A percentile compares a stretch with the other conserved stretches of the same genome.
phyloP scores from a whole-genome alignment of 2,329 filamentous ascomycete genomes.

The Nothopassalora personata region DNA sequence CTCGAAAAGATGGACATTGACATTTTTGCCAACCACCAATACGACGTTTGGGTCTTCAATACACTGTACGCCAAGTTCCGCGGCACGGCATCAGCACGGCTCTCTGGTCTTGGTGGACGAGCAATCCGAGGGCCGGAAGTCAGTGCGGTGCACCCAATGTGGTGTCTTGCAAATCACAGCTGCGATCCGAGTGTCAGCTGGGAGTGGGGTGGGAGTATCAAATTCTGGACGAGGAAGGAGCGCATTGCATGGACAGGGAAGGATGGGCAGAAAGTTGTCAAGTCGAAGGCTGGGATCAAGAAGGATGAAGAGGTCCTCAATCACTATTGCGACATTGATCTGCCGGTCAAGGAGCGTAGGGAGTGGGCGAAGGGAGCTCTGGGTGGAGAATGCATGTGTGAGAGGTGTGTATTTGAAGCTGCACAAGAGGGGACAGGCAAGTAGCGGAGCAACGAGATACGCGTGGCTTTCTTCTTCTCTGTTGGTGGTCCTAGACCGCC shows the following conservation, averaged over 20 bases:
- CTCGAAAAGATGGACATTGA: constrained; percentile 82
- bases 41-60: constrained; percentile 81
- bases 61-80: constrained; percentile 90
- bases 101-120: constrained; percentile 49
- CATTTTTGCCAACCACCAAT: constrained; percentile 55
- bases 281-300: constrained; percentile 53
- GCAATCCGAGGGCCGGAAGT: constrained; percentile 80
- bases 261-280: constrained; percentile 23
- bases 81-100: constrained; percentile 81
- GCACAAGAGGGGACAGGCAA: neutral
- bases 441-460: neutral
- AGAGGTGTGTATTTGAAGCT: constrained; percentile 67
- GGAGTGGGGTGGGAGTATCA: constrained; percentile 83
- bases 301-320: constrained; percentile 82
- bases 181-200: constrained; percentile 92
- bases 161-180: constrained; percentile 94
- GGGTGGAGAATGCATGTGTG: constrained; percentile 83
- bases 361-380: constrained; percentile 86
- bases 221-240: constrained; percentile 58
- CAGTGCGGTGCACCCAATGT: constrained; percentile 87
- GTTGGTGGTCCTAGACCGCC: neutral
- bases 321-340: constrained; percentile 84
- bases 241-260: constrained; percentile 48
- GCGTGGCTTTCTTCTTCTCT: neutral
- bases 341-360: constrained; percentile 72